These are phyloP conservation scores for Phycomyces blakesleeanus DNA, from an alignment of 192 early-diverging fungal species.

Conservation along the genomic window DNA sequence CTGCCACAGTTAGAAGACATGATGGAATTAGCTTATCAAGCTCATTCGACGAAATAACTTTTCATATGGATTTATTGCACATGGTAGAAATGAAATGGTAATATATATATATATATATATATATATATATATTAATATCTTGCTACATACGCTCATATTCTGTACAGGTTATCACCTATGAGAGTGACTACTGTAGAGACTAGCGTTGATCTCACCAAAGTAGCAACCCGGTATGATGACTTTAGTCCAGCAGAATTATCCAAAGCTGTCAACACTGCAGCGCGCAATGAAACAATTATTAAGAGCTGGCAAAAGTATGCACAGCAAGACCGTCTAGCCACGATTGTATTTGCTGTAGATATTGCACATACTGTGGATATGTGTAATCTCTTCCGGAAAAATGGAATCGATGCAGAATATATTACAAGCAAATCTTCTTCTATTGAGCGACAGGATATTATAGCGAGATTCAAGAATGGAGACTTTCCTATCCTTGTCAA, in stretches of 20 bases:
- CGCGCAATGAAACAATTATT: constrained; percentile 64
- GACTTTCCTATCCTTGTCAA: constrained; percentile 80
- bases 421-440: constrained; percentile 56
- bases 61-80: constrained; percentile 64
- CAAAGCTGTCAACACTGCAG: constrained; percentile 48
- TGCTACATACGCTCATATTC: background rate
- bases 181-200: constrained; percentile 67
- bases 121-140: background rate
- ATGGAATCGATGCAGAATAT: constrained; percentile 46
- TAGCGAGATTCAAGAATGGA: constrained; percentile 59
- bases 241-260: constrained; percentile 57
- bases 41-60: constrained; percentile 79
- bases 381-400: constrained; percentile 46
- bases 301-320: constrained; percentile 57
- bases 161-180: constrained; percentile 59
- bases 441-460: constrained; percentile 47
- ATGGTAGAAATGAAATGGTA: constrained; percentile 86
- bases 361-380: constrained; percentile 70
- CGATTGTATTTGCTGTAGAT: constrained; percentile 87
- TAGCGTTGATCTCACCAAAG: constrained; percentile 42
- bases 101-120: background rate
- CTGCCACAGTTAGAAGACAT: constrained; percentile 82
- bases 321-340: constrained; percentile 48
- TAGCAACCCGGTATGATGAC: constrained; percentile 52
- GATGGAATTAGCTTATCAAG: constrained; percentile 67